Base-by-base conservation (phyloP, 495 filamentous ascomycete species). In the Cudoniella acicularis region DNA sequence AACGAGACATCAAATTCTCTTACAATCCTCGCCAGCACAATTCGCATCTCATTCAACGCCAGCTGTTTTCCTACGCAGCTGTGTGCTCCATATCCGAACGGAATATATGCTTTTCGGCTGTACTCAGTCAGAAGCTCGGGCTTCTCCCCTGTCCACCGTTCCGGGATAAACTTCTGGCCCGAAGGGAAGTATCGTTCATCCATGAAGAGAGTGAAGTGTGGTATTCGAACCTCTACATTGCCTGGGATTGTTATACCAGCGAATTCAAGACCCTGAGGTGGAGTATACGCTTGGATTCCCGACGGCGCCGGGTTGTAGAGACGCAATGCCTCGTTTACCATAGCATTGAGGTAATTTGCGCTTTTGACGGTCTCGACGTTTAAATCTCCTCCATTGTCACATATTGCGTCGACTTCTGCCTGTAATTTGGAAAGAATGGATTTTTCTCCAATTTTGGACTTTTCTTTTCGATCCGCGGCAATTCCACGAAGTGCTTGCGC, bases 281-380 rank as follows among this genome's bases (percentile, higher is more conserved):
- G 77, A 10, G 77, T 59, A 36, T 36, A 36, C 30, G 30, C 30
- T 36, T 57, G 11, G 65, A 56, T 54, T 2, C 71, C 70, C 0
- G 62, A 70, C 0, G 71, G 65, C 0, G 77, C 63, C 0, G 78
- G 65, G 6, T 78, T 76, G 41, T 73, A 70, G 10, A 85, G 61
- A 16, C 83, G 73, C 2, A 85, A 69, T 0, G 74, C 70, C 61
- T 86, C 83, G 23, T 79, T 75, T 54, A 84, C 79, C 11, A 79
- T 66, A 8, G 76, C 80, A 47, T 78, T 73, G 1, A 84, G 64
- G 25, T 77, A 60, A 8, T 21, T 21, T 27, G 61, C 59, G 11
- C 56, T 25, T 49, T 66, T 53, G 10, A 46, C 46, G 8, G 40
- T 53, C 20, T 60, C 49, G 10, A 54, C 36, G 16, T 1, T 60